Evolutionary conservation across 2,329 filamentous ascomycete genomes (phyloP).

Genomic region (Colletotrichum neosansevieriae): DNA sequence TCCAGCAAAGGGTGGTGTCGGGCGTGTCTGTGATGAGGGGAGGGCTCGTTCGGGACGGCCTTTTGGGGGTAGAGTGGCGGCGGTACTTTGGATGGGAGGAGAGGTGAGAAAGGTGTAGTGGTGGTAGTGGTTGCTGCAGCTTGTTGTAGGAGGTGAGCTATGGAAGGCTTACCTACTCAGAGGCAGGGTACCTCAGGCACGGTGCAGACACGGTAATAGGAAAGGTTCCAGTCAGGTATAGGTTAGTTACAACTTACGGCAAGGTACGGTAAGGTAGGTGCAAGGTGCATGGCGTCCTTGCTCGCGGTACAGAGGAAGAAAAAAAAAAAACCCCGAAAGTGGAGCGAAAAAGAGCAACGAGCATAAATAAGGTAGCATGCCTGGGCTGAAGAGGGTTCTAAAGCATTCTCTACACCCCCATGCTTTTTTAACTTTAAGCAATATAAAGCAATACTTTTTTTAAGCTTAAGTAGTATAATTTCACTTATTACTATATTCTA

Average conservation of each 20-base stretch:
- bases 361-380: conserved; percentile 7
- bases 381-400: conserved; percentile 5
- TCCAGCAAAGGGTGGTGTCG: conserved; percentile 5
- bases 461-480: no score
- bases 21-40: conserved; percentile 3
- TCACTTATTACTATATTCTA: no score
- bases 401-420: no score
- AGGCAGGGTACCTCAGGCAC: neutral
- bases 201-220: no score
- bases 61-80: neutral
- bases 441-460: no score
- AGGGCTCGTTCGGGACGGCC: neutral
- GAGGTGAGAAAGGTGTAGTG: neutral
- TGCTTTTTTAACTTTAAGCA: no score
- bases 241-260: neutral
- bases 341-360: conserved; percentile 7
- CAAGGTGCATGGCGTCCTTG: conserved; percentile 4
- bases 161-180: neutral
- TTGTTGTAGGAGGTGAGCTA: neutral
- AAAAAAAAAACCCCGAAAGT: neutral
- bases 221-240: neutral
- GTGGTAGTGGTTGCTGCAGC: neutral
- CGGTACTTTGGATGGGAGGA: neutral
- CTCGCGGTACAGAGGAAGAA: neutral
- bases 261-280: neutral